phyloP scores from a whole-genome alignment of 345 rosid genomes.

The Sapria himalayana region DNA sequence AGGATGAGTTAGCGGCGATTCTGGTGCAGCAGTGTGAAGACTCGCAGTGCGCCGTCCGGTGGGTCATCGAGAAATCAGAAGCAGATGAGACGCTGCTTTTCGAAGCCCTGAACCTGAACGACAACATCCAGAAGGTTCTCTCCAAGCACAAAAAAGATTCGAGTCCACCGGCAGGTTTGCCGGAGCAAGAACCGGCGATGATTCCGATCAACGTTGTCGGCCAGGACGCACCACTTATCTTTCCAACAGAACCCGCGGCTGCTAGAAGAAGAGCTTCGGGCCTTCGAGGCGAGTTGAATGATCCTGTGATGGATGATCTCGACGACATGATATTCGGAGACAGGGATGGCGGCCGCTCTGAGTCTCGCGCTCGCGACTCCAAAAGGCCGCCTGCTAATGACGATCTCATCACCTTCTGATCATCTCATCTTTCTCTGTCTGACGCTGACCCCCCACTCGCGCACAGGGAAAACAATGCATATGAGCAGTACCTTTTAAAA shows the following conservation, averaged over 20 bases:
- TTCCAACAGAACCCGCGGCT: slow-evolving; percentile 47
- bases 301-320: slow-evolving; percentile 90
- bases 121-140: slow-evolving; percentile 64
- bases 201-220: slow-evolving; percentile 76
- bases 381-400: slow-evolving; percentile 45
- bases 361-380: slow-evolving; percentile 29
- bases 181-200: slow-evolving; percentile 61
- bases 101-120: slow-evolving; percentile 84
- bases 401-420: slow-evolving; percentile 62
- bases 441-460: no score
- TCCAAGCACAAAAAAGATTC: slow-evolving; percentile 50
- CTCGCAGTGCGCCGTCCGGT: slow-evolving; percentile 36
- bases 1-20: slow-evolving; percentile 65
- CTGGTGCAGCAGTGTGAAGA: slow-evolving; percentile 62
- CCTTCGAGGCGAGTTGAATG: slow-evolving; percentile 33
- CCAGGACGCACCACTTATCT: slow-evolving; percentile 36
- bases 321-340: slow-evolving; percentile 93
- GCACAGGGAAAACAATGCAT: no score
- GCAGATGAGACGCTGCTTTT: slow-evolving; percentile 70
- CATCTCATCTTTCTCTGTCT: background rate
- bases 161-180: slow-evolving; percentile 23
- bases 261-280: slow-evolving; percentile 54
- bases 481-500: no score
- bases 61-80: slow-evolving; percentile 67
- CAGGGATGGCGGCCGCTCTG: slow-evolving; percentile 40